Base-by-base conservation (phyloP, 805 yeast genomes). In the Kodamaea fukazawae region DNA sequence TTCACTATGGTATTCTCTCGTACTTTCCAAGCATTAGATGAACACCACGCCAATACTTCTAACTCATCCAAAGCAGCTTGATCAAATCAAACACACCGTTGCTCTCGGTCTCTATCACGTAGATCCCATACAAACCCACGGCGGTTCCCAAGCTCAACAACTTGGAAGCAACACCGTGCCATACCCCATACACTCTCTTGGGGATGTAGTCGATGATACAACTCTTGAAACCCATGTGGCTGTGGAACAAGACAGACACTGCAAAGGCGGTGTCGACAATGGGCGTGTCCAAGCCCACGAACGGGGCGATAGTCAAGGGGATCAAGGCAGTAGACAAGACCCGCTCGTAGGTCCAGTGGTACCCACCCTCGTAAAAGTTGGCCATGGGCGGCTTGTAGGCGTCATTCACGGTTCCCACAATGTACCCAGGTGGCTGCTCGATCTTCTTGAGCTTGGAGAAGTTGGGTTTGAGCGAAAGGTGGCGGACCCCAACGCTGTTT, bases 121-220 rank as follows among this genome's bases (percentile, higher is more conserved):
- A 93, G 40, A 91, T 69, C 45, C 98, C 99, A 55, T 83, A 79
- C 44, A 82, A 71, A 10, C 86, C 77, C 27, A 83, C 67, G 39
- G 73, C 70, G 2, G 96, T 72, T 28, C 97, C 97, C 2, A 81
- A 65, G 28, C 79, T 75, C 53, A 93, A 75, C 41, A 88, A 59
- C 46, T 73, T 74, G 71, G 79, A 67, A 41, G 95, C 90, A 28
- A 75, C 67, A 45, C 73, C 73, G 66, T 87, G 83, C 75, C 86
- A 78, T 30, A 71, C 61, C 27, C 96, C 96, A 63, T 83, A 93
- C 16, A 82, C 86, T 61, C 99, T 78, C 58, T 71, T 65, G 30
- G 96, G 97, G 41, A 91, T 83, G 67, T 91, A 93, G 65, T 91
- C 99, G 44, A 82, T 82, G 55, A 93, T 89, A 71, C 97, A 91